Percentiles rank a stretch among this genome's conserved stretches.
phyloP scores from a whole-genome alignment of 192 early-diverging fungal species.

The Coemansia erecta region DNA sequence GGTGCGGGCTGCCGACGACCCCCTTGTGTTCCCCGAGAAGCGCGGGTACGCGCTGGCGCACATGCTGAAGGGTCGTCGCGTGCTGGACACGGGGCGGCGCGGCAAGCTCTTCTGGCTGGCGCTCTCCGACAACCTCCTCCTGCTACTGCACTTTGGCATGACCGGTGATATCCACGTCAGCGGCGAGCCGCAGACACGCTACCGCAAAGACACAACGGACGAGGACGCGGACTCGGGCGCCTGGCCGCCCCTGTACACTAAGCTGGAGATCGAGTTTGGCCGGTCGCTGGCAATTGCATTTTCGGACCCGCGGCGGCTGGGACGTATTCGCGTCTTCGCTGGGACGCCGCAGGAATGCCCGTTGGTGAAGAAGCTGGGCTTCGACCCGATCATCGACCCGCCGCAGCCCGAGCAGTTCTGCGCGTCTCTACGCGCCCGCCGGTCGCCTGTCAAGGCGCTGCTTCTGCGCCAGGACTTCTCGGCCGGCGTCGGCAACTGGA shows the following conservation, averaged over 20 bases:
- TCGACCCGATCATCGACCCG: conserved; percentile 67
- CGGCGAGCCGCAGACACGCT: conserved; percentile 17
- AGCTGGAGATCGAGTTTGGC: conserved; percentile 57
- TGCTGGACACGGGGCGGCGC: conserved; percentile 64
- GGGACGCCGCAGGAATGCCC: conserved; percentile 50
- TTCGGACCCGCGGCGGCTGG: conserved; percentile 68
- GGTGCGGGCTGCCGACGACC: conserved; percentile 54
- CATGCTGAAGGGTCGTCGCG: conserved; percentile 43
- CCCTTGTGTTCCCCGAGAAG: conserved; percentile 50
- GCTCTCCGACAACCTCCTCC: conserved; percentile 18
- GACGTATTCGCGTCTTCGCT: conserved; percentile 59
- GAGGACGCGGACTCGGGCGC: conserved; percentile 19
- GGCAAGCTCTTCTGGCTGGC: conserved; percentile 73
- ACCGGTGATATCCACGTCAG: conserved; percentile 54
- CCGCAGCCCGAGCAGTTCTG: conserved; percentile 56
- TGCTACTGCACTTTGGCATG: conserved; percentile 76
- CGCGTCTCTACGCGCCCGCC: conserved; percentile 32
- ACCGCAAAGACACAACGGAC: conserved; percentile 17
- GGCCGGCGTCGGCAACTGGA: conserved; percentile 85
- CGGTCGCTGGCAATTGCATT: conserved; percentile 49
- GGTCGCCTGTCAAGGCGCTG: conserved; percentile 67
- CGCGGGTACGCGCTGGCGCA: conserved; percentile 30
- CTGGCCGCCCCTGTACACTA: conserved; percentile 73
- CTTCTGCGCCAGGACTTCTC: conserved; percentile 75
- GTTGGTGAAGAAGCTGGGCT: conserved; percentile 67